phyloP scores from a whole-genome alignment of 305 asterid genomes.

The Rubia occidens region DNA sequence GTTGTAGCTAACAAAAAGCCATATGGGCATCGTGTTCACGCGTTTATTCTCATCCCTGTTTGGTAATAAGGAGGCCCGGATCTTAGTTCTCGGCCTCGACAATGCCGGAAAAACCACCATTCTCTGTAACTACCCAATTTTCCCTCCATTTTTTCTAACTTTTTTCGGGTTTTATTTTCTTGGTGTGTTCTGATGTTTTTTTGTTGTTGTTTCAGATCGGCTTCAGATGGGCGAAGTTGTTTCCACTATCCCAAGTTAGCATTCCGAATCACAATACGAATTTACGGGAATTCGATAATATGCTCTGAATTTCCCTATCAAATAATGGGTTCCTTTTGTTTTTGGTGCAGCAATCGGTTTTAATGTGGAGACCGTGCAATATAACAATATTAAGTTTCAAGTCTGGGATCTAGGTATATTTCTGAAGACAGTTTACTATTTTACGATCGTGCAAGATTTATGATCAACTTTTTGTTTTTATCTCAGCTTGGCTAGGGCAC shows the following conservation, averaged over 20 bases:
- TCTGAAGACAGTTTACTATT: slow-evolving; percentile 8
- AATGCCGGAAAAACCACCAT: slow-evolving; percentile 91
- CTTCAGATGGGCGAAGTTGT: slow-evolving; percentile 99
- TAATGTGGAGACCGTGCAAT: slow-evolving; percentile 94
- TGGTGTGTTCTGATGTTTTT: slow-evolving; percentile 3
- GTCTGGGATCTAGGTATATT: slow-evolving; percentile 92
- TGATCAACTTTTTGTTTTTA: not conserved
- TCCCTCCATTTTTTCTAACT: not conserved
- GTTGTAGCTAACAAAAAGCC: slow-evolving; percentile 13
- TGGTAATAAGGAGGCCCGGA: slow-evolving; percentile 90
- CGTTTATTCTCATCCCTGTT: slow-evolving; percentile 71
- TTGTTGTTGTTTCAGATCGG: slow-evolving; percentile 51
- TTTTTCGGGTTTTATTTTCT: slow-evolving; percentile 10
- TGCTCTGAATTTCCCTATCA: not conserved
- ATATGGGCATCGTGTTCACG: slow-evolving; percentile 76
- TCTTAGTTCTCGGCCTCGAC: slow-evolving; percentile 83
- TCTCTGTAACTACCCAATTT: slow-evolving; percentile 37
- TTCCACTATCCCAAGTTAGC: slow-evolving; percentile 83
- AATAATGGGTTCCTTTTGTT: not conserved
- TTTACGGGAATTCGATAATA: not conserved
- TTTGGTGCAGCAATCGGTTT: slow-evolving; percentile 89
- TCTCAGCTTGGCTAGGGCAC: not conserved
- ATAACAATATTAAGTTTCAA: slow-evolving; percentile 89
- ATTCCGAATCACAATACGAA: slow-evolving; percentile 6
- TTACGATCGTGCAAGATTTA: not conserved